phyloP scores from a whole-genome alignment of 2,329 filamentous ascomycete species.

The Botrytis aclada region DNA sequence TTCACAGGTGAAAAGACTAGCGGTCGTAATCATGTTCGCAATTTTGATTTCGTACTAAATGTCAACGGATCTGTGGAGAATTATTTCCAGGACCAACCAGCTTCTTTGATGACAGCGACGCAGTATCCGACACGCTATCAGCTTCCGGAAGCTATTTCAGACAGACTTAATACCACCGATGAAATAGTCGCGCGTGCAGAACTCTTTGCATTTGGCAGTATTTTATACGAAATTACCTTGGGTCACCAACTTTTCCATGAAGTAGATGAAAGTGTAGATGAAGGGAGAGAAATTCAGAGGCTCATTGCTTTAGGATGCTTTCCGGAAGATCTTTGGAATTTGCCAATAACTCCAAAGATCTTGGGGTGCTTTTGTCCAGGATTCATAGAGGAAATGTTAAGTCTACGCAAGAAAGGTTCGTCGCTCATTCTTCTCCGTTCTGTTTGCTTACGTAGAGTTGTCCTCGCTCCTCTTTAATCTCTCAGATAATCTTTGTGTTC shows the following conservation, averaged over 20 bases:
- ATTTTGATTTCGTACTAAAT: not conserved
- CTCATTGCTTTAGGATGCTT: not conserved
- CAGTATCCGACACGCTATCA: slow-evolving; percentile 1
- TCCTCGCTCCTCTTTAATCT: not conserved
- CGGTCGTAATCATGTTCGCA: not conserved
- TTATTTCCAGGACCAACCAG: not conserved
- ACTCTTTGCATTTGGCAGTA: slow-evolving; percentile 3
- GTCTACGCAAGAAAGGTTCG: not conserved
- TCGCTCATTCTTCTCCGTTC: not conserved
- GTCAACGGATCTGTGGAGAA: slow-evolving; percentile 2
- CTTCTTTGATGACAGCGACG: not conserved
- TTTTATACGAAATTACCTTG: slow-evolving; percentile 1
- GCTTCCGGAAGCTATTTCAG: not conserved
- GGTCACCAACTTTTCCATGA: not conserved
- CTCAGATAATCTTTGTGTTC: no score
- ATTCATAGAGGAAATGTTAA: not conserved
- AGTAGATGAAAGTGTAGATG: not conserved
- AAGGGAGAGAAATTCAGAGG: not conserved
- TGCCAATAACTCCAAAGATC: not conserved
- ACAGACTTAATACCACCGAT: not conserved
- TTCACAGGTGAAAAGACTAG: not conserved
- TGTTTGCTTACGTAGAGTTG: not conserved
- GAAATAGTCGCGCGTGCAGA: not conserved
- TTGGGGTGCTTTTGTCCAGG: not conserved
- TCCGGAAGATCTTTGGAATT: slow-evolving; percentile 3